Conservation (phyloP, 257 asterid genomes). For the Petunia axillaris region DNA sequence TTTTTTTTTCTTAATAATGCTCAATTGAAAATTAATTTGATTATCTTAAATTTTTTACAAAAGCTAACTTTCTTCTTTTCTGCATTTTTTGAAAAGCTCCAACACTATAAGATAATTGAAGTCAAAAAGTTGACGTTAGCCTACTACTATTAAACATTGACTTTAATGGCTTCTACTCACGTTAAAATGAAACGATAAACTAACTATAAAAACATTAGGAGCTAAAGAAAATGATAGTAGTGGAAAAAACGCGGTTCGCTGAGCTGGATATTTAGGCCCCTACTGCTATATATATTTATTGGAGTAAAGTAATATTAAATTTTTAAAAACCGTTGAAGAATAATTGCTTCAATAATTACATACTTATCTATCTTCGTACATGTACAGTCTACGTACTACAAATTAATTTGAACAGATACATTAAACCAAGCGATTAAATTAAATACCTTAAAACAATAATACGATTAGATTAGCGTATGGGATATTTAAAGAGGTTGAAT, state of each 20-base stretch:
- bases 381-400: neutral
- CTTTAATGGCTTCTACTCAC: neutral
- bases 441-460: neutral
- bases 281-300: neutral
- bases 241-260: slow-evolving; percentile 38
- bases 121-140: slow-evolving; percentile 3
- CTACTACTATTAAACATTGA: slow-evolving; percentile 1
- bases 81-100: neutral
- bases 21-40: no score
- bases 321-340: neutral
- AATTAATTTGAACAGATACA: neutral
- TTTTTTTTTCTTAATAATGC: no score
- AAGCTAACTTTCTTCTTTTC: neutral
- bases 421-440: neutral
- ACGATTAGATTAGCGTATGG: no score
- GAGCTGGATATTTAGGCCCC: slow-evolving; percentile 33
- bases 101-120: neutral
- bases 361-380: neutral
- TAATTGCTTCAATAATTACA: slow-evolving; percentile 27
- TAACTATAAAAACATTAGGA: neutral
- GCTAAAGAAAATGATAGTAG: slow-evolving; percentile 19
- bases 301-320: neutral
- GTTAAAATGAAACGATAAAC: neutral
- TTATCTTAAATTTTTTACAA: no score
- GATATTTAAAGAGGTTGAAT: no score